Evolutionary conservation across 176 grass and related monocot species (phyloP).

Genomic region (Avena sativa): DNA sequence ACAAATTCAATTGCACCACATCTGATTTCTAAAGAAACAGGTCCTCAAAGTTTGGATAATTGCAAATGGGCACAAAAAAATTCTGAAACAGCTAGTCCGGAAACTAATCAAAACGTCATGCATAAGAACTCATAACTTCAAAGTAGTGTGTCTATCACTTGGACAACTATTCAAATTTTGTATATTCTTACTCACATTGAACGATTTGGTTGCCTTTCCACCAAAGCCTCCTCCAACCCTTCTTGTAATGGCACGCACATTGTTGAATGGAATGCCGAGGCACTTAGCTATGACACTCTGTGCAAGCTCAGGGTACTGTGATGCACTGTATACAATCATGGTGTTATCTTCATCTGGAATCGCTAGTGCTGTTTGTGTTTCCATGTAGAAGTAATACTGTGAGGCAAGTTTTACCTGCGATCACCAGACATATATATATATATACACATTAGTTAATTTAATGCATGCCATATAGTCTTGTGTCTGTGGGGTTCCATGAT

Average conservation of each 20-base stretch:
- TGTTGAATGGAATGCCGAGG: conserved; percentile 65
- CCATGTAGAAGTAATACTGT: conserved; percentile 86
- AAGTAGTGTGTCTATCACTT: background rate
- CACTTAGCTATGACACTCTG: conserved; percentile 65
- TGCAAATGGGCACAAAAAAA: background rate
- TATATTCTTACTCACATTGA: conserved; percentile 52
- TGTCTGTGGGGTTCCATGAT: background rate
- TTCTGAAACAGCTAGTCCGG: background rate
- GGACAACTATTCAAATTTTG: background rate
- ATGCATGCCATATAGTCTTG: background rate
- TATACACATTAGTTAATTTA: conserved; percentile 22
- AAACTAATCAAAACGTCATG: background rate
- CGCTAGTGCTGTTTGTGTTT: conserved; percentile 69
- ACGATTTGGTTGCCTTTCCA: conserved; percentile 51
- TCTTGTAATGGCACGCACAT: conserved; percentile 76
- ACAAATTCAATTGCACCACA: conserved; percentile 9
- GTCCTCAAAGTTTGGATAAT: background rate
- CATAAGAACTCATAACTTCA: background rate
- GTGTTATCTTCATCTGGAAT: conserved; percentile 81
- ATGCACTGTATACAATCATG: conserved; percentile 64
- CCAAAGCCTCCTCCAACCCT: conserved; percentile 84
- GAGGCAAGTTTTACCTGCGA: conserved; percentile 75
- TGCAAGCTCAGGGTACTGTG: conserved; percentile 53
- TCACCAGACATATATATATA: background rate
- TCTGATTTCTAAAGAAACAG: background rate